These are phyloP conservation scores for Ziziphus jujuba DNA, from an alignment of 306 rosid genomes.

Conservation along the genomic window DNA sequence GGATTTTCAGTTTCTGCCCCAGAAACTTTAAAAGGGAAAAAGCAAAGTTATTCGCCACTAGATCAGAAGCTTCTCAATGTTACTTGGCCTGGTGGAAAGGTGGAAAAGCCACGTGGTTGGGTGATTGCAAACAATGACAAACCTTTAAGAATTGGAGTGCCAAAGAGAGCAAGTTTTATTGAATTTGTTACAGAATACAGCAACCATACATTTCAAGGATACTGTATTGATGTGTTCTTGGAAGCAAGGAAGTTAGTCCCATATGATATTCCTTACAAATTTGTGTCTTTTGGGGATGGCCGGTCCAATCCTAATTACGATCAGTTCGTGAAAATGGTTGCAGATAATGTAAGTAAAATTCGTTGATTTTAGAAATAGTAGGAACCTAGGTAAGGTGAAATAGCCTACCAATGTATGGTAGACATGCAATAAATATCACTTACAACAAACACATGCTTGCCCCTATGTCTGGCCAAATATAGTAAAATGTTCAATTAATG, in stretches of 20 bases:
- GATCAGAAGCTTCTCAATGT: slow-evolving; percentile 67
- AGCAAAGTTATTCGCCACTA: slow-evolving; percentile 22
- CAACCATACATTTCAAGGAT: slow-evolving; percentile 55
- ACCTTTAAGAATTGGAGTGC: slow-evolving; percentile 87
- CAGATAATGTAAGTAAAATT: slow-evolving; percentile 55
- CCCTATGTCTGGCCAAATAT: too few relatives aligned
- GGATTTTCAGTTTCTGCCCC: slow-evolving; percentile 73
- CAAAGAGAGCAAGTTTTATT: slow-evolving; percentile 79
- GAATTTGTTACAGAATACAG: slow-evolving; percentile 66
- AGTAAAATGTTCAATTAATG: too few relatives aligned
- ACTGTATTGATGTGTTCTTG: slow-evolving; percentile 73
- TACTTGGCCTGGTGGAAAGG: slow-evolving; percentile 90
- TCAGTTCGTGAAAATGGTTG: slow-evolving; percentile 62
- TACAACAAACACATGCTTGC: not conserved
- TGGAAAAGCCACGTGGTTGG: slow-evolving; percentile 88
- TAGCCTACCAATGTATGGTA: slow-evolving; percentile 8
- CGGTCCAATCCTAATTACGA: slow-evolving; percentile 68
- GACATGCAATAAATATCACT: slow-evolving; percentile 12
- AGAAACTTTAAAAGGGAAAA: slow-evolving; percentile 36
- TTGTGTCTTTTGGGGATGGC: slow-evolving; percentile 75
- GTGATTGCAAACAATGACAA: slow-evolving; percentile 66
- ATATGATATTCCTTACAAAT: slow-evolving; percentile 67
- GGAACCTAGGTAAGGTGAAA: slow-evolving; percentile 12
- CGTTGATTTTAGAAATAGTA: not conserved
- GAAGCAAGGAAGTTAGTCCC: slow-evolving; percentile 70